phyloP scores from a whole-genome alignment of 1,284 basidiomycete species.

The Trichosporon inkin region DNA sequence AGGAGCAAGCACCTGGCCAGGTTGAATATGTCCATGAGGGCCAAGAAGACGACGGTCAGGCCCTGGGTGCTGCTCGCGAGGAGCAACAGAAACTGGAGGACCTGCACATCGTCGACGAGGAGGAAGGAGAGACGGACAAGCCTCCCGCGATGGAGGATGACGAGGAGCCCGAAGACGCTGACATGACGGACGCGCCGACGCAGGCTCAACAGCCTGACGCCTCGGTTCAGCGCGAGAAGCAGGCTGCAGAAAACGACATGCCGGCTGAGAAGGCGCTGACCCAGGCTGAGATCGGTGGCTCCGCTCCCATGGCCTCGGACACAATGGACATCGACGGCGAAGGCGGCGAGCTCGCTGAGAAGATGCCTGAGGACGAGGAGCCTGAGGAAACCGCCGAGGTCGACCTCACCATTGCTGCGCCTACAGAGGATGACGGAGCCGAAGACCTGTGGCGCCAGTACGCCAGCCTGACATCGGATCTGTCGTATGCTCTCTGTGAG shows the following conservation, averaged over 20 bases:
- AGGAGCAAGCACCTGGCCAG: slow-evolving; percentile 56
- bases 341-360: slow-evolving; percentile 39
- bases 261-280: slow-evolving; percentile 49
- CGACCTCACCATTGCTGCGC: slow-evolving; percentile 61
- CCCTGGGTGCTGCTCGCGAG: slow-evolving; percentile 77
- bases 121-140: slow-evolving; percentile 17
- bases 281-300: slow-evolving; percentile 43
- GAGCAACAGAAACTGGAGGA: slow-evolving; percentile 76
- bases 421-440: slow-evolving; percentile 44
- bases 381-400: slow-evolving; percentile 48
- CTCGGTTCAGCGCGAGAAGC: slow-evolving; percentile 22
- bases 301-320: slow-evolving; percentile 26
- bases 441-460: slow-evolving; percentile 87
- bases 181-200: slow-evolving; percentile 5
- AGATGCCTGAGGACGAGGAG: slow-evolving; percentile 32
- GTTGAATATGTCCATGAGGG: slow-evolving; percentile 78
- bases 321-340: slow-evolving; percentile 43
- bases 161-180: slow-evolving; percentile 19
- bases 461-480: slow-evolving; percentile 80
- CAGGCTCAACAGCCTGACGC: slow-evolving; percentile 19
- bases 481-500: slow-evolving; percentile 89
- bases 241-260: slow-evolving; percentile 23
- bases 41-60: slow-evolving; percentile 70
- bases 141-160: slow-evolving; percentile 24
- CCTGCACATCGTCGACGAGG: slow-evolving; percentile 67